Conservation (phyloP, 805 yeast species). For the Suhomyces kilbournensis region DNA sequence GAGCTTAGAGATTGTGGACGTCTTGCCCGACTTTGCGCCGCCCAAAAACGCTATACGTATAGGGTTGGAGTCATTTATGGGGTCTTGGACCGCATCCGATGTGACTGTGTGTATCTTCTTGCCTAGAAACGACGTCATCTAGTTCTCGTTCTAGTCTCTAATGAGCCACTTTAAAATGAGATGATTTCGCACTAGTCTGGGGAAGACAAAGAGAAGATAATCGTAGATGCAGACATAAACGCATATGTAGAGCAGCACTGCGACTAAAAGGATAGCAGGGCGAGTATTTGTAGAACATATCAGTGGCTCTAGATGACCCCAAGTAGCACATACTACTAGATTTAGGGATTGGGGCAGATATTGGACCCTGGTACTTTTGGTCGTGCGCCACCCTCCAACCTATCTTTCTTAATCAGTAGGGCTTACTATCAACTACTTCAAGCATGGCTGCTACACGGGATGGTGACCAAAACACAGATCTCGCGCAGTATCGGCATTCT, state of each 20-base stretch:
- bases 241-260: not conserved
- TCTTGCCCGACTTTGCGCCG: conserved; percentile 57
- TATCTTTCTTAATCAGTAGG: not conserved
- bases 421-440: not conserved
- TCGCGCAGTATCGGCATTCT: not conserved
- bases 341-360: not conserved
- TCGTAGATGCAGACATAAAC: not conserved
- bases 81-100: conserved; percentile 8
- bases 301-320: not conserved
- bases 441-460: not conserved
- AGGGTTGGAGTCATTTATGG: conserved; percentile 35
- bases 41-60: conserved; percentile 61
- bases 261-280: not conserved
- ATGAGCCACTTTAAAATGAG: not conserved
- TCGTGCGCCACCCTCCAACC: not conserved
- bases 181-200: not conserved
- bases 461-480: not conserved
- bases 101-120: conserved; percentile 1
- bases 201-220: not conserved
- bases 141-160: not conserved
- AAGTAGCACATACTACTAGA: not conserved
- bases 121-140: conserved; percentile 2
- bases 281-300: not conserved
- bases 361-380: not conserved
- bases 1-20: conserved; percentile 52